Evolutionary conservation across 139 green algal genomes (phyloP), one percentile per base, ranked within the genome.

Genomic region (Chlamydomonas sp.): DNA sequence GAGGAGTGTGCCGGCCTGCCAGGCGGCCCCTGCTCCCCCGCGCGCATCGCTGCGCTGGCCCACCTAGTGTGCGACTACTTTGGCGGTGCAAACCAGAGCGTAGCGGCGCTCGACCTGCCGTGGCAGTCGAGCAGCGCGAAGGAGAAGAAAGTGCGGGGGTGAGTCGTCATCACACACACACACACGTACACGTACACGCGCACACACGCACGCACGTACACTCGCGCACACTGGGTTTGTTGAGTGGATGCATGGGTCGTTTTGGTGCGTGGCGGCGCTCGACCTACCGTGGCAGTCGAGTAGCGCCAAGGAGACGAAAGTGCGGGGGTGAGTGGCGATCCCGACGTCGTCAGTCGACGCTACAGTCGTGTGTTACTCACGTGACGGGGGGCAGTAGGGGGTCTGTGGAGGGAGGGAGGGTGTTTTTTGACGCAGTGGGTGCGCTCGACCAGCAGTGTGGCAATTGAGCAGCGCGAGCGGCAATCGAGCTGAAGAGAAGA

Each of bases 401-500:
- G n/a, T n/a, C n/a, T n/a, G n/a, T n/a, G n/a, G n/a, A n/a, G n/a
- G n/a, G n/a, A n/a, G n/a, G n/a, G n/a, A n/a, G n/a, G n/a, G n/a
- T n/a, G n/a, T n/a, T n/a, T n/a, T n/a, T n/a, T n/a, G n/a, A n/a
- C 36, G 61, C n/a, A 2, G 58, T 76, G 8, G 35, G 48, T 1
- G 38, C 63, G 30, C 34, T 82, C 28, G 38, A 67, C 8, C 63
- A 68, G 20, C 69, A n/a, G n/a, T 76, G 54, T 82, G 76, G 76
- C 63, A 50, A 30, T 39, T 13, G 0, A 50, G 64, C 3, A 79
- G 72, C 58, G 48, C 33, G 0, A 2, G n/a, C n/a, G n/a, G n/a
- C n/a, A 50, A 63, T 2, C 76, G 72, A 48, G 48, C 33, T 1
- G 1, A 24, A 0, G 76, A 79, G 33, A 82, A 79, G 72, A 59